Conservation (phyloP, 768 basidiomycete genomes). For the Pholiota molesta region DNA sequence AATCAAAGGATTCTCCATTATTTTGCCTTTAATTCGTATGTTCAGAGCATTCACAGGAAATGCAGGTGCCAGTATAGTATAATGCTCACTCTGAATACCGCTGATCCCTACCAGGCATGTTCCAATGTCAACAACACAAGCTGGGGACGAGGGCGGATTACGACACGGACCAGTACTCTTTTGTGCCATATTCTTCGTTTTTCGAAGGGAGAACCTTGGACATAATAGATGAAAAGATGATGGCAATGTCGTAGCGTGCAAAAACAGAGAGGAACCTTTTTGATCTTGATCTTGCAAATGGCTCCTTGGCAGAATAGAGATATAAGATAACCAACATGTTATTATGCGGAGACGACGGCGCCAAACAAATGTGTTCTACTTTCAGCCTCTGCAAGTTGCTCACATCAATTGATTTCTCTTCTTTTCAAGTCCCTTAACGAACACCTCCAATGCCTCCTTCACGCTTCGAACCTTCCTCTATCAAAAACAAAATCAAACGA, state of each 20-base stretch:
- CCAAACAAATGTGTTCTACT: conserved; percentile 2
- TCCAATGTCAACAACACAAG: conserved; percentile 2
- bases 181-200: conserved; percentile 71
- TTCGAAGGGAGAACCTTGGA: conserved; percentile 48
- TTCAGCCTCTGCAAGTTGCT: background rate
- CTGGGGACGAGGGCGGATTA: background rate
- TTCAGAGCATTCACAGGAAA: conserved; percentile 5
- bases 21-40: conserved; percentile 47
- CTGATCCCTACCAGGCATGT: conserved; percentile 53
- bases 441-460: conserved; percentile 51
- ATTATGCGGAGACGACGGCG: background rate
- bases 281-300: background rate
- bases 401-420: conserved; percentile 1
- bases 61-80: background rate
- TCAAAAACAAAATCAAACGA: conserved; percentile 89
- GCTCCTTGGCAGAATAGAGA: background rate
- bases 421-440: background rate
- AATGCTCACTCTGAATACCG: conserved; percentile 64
- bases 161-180: conserved; percentile 63
- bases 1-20: conserved; percentile 70
- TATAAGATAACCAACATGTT: background rate
- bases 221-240: conserved; percentile 13
- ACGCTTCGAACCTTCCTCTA: conserved; percentile 65
- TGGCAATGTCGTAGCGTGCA: background rate
- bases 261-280: conserved; percentile 9